These are phyloP conservation scores for Pezicula neosporulosa DNA, from an alignment of 2,329 filamentous ascomycete species.

Conservation along the genomic window DNA sequence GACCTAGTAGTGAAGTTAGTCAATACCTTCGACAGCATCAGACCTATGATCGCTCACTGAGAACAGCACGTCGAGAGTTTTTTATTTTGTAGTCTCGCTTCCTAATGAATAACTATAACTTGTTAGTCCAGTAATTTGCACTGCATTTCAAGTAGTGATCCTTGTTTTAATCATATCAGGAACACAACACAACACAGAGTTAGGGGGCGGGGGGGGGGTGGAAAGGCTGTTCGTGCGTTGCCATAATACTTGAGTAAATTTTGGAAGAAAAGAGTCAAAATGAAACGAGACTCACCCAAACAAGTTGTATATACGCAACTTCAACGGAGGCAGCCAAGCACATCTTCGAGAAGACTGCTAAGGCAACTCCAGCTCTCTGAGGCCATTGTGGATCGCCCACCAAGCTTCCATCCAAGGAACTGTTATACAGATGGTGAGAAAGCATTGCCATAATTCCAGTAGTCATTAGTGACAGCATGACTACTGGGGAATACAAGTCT, in stretches of 20 bases:
- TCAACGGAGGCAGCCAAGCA: not conserved
- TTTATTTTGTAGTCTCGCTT: not conserved
- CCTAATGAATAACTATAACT: not conserved
- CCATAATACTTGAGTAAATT: not conserved
- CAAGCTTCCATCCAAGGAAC: not conserved
- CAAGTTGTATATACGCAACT: not conserved
- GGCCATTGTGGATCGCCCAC: conserved; percentile 1
- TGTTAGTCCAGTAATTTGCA: not conserved
- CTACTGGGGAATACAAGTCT: not conserved
- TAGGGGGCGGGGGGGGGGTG: too few species aligned
- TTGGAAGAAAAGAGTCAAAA: not conserved
- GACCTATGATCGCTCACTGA: not conserved
- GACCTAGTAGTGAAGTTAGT: not conserved
- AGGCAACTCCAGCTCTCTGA: not conserved
- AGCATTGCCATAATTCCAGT: not conserved
- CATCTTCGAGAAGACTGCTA: not conserved
- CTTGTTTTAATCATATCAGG: too few species aligned
- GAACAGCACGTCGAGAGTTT: not conserved
- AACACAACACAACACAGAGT: too few species aligned
- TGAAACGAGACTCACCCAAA: not conserved
- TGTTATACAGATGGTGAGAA: not conserved
- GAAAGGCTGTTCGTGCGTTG: too few species aligned
- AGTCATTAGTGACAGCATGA: not conserved
- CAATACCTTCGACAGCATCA: not conserved
- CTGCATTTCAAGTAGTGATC: not conserved